Evolutionary conservation across 352 stramenopile species (phyloP), one percentile per base, ranked within the genome.

Genomic region (Globisporangium alternatum): DNA sequence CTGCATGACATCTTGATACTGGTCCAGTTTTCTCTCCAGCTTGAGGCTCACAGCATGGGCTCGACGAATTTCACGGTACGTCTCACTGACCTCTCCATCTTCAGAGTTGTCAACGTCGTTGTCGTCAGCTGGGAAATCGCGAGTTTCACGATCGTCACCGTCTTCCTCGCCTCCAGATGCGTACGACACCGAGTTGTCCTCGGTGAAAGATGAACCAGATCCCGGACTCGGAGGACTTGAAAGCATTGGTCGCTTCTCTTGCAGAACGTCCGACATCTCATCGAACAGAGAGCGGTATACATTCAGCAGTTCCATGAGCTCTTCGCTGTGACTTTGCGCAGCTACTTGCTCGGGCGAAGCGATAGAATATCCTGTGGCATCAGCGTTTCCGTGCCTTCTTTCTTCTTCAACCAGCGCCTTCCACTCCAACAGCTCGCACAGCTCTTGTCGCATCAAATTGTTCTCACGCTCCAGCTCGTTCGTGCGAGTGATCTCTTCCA

Each of bases 371-470:
- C 35, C 43, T 4, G 55, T 33, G 58, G 68, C 44, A 67, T 65
- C 68, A 10, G 69, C 58, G 35, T 81, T 83, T 2, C 68, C 68
- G 12, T 74, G 65, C 19, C 71, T 70, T 35, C 73, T 61, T 22
- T 86, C 73, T 53, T 80, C 75, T 67, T 86, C 78, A 8, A 84
- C 74, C 13, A 84, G 76, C 3, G 78, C 78, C 43, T 89, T 93
- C 82, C 81, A 91, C 64, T 91, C 85, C 35, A 91, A 62, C 30
- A 90, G 64, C 52, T 91, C 82, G 49, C 76, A 87, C 17, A 93
- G 60, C 44, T 93, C 81, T 19, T 76, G 72, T 15, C 83, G 81
- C 37, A 93, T 77, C 22, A 93, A 64, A 15, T 80, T 76, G 64
- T 91, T 93, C 37, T 93, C 85, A 3, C 68, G 63, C 56, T 90